Evolutionary conservation across 73 alveolate genomes (phyloP), one percentile per base, ranked within the genome.

Genomic region (Strombidium stylifer): DNA sequence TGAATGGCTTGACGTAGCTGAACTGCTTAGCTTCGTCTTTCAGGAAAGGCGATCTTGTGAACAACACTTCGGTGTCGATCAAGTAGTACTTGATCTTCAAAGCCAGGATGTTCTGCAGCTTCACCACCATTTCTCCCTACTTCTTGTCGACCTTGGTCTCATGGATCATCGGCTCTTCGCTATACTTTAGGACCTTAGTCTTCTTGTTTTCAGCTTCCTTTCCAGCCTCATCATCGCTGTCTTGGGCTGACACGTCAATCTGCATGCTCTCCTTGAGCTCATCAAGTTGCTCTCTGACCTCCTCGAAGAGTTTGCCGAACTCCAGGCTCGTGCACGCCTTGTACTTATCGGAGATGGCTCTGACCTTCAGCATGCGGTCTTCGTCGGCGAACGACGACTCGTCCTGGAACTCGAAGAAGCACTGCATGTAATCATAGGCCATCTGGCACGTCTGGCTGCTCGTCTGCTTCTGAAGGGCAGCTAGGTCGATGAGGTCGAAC

Each of bases 1-100:
- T 52, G 40, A 76, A 71, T 11, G 98, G 98, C 52, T 77, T 52
- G 39, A 86, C 95, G 75, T 48, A 92, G 57, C 89, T 64, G 68
- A 91, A 91, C 34, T 90, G 94, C 37, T 74, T 77, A 34, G 80
- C 60, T 35, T 88, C 76, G 52, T 81, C 15, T 32, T 52, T 92
- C 26, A 91, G 60, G 87, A 94, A 94, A 24, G 98, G 98, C 42
- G 91, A 74, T 58, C 94, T 79, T 14, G 95, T 72, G 64, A 94
- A 94, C 49, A 94, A 78, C 16, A 94, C 78, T 72, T 93, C 98
- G 3, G 84, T 32, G 47, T 91, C 97, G 30, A 93, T 80, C 45
- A 67, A 58, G 76, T 94, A 92, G 82, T 71, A 89, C 68, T 86
- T 69, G 46, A 92, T 54, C 25, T 31, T 52, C 18, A 90, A 56